Percentiles rank a stretch among this genome's conserved stretches.
Conservation (phyloP, 1,284 basidiomycete genomes). For the Moesziomyces sp. region DNA sequence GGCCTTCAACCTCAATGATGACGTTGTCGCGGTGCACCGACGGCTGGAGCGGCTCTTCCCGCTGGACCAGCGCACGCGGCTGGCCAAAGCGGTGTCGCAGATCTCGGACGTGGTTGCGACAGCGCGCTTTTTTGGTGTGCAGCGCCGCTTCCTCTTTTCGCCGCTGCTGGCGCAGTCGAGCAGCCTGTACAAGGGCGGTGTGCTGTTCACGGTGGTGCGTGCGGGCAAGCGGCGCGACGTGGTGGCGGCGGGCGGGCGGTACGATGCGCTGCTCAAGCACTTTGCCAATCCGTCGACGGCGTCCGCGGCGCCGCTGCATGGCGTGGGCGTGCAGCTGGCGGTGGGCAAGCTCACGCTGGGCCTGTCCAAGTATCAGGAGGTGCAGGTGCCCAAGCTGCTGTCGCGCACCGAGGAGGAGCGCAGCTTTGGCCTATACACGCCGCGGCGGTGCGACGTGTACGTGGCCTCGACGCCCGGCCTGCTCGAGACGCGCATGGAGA, state of each 20-base stretch:
- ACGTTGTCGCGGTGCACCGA: conserved; percentile 47
- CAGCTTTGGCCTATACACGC: conserved; percentile 87
- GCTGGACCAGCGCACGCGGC: conserved; percentile 44
- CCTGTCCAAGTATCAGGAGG: conserved; percentile 75
- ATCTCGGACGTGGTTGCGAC: conserved; percentile 76
- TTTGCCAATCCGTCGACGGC: conserved; percentile 71
- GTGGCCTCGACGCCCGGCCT: conserved; percentile 81
- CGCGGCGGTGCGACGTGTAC: conserved; percentile 79
- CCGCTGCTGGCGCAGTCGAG: conserved; percentile 76
- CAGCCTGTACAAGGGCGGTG: conserved; percentile 77
- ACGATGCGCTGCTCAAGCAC: conserved; percentile 78
- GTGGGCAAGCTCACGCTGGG: conserved; percentile 81
- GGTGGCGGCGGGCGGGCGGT: conserved; percentile 81
- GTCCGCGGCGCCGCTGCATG: conserved; percentile 70
- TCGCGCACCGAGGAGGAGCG: conserved; percentile 76
- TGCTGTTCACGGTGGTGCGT: conserved; percentile 79
- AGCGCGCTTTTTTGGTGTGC: conserved; percentile 75
- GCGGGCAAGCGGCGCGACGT: conserved; percentile 76
- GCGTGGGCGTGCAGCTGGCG: conserved; percentile 80
- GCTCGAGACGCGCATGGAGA: conserved; percentile 80
- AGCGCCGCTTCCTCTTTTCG: conserved; percentile 75
- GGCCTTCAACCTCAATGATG: conserved; percentile 53
- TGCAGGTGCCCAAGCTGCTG: conserved; percentile 77
- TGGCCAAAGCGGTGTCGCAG: conserved; percentile 70
- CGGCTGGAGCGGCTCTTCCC: conserved; percentile 54